Conservation (phyloP, 495 filamentous ascomycete species). For the Xylaria nigripes region DNA sequence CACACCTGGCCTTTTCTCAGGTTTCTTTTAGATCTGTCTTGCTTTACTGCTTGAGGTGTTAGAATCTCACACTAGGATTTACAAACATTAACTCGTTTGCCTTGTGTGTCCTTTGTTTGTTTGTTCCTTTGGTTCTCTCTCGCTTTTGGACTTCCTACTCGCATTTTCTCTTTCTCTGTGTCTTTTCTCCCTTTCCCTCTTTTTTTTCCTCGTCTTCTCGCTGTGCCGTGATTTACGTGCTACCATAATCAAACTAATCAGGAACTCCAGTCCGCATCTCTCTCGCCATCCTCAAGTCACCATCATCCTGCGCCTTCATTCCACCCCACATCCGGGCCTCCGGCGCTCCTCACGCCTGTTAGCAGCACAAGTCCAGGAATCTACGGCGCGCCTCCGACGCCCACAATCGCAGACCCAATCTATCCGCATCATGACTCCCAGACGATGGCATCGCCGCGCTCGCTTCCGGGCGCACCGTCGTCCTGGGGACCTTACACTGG, state of each 20-base stretch:
- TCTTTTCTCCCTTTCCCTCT: neutral
- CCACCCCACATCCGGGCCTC: slow-evolving; percentile 1
- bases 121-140: neutral
- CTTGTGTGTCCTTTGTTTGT: neutral
- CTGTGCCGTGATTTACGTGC: neutral
- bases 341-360: slow-evolving; percentile 27
- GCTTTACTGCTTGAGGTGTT: neutral
- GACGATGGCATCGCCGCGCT: slow-evolving; percentile 34
- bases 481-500: slow-evolving; percentile 31
- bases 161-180: neutral
- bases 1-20: no score
- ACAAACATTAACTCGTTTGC: no score
- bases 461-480: slow-evolving; percentile 28
- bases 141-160: no score
- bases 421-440: slow-evolving; percentile 34
- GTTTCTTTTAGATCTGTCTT: no score
- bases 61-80: neutral
- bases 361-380: slow-evolving; percentile 28
- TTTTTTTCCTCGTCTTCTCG: neutral
- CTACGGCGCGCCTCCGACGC: slow-evolving; percentile 33
- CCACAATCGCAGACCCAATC: slow-evolving; percentile 28
- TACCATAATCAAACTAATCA: neutral
- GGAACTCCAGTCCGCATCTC: slow-evolving; percentile 21
- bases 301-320: slow-evolving; percentile 16
- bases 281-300: slow-evolving; percentile 24